Base-by-base conservation (phyloP, 768 basidiomycete species). In the Russula compacta region DNA sequence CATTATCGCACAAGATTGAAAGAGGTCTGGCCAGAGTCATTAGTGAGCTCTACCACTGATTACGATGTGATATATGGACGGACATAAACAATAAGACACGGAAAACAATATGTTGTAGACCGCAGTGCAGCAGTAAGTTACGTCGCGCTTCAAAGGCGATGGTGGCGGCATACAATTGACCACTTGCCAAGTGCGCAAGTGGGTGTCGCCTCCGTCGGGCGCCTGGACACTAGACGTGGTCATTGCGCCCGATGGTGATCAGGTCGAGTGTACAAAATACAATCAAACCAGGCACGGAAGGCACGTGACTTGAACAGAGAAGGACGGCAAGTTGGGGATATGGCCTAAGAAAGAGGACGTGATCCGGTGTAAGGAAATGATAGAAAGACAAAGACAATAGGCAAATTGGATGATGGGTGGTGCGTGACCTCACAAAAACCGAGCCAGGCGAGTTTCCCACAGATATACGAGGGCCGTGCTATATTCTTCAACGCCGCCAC, bases 71-170 rank as follows among this genome's bases (percentile, higher is more conserved):
- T 59, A 59, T 59, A 59, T 44, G n/a, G 42, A 24, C 33, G 7
- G 14, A 36, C 50, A 38, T 21, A 6, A 59, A 59, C 58, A 59
- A 59, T 59, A 52, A 59, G 58, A 44, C 6, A 24, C 5, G 10
- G 29, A 58, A 58, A 4, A 58, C 57, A 58, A 58, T 58, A 58
- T 51, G n/a, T 51, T 19, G 38, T 11, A 3, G 17, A 24, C 4
- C 8, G 40, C 57, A 24, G 33, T 21, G 40, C 15, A 2, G 17
- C 42, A 21, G 39, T 46, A 7, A 14, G 46, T 4, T n/a, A 19
- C 32, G 6, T 40, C 29, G 39, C 39, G 49, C 35, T 53, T 39
- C 7, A n/a, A 14, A 42, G 11, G 19, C 0, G 15, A 19, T 15
- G 43, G 24, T 32, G 12, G 52, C 9, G 33, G n/a, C 12, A 44